Evolutionary conservation across 2,329 filamentous ascomycete genomes (phyloP).

Genomic region (Volutella citrinella): DNA sequence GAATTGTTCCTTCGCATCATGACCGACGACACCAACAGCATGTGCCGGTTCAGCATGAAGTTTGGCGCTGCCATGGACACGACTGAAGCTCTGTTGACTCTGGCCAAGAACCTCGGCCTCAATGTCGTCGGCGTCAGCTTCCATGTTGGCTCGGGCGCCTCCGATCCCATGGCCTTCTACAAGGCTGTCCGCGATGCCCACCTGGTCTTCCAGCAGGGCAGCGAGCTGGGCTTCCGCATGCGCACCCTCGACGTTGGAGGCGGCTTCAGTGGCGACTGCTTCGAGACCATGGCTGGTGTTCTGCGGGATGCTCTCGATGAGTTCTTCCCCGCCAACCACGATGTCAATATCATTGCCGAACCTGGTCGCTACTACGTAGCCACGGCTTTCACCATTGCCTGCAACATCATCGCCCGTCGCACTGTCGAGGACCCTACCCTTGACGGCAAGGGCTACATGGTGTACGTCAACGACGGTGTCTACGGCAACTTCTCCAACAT

Average conservation of each 20-base stretch:
- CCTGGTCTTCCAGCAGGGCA: conserved; percentile 82
- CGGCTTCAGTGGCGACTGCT: conserved; percentile 86
- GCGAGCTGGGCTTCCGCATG: conserved; percentile 71
- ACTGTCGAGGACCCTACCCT: conserved; percentile 71
- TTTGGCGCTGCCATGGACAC: conserved; percentile 89
- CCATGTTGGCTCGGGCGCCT: conserved; percentile 94
- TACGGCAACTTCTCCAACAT: conserved; percentile 99
- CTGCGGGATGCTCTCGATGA: conserved; percentile 78
- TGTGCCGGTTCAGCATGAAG: conserved; percentile 95
- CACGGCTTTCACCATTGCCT: conserved; percentile 88
- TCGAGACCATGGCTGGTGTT: conserved; percentile 83
- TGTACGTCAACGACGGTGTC: conserved; percentile 95
- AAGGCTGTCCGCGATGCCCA: conserved; percentile 90
- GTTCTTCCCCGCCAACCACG: conserved; percentile 72
- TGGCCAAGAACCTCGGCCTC: conserved; percentile 79
- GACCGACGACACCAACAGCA: conserved; percentile 91
- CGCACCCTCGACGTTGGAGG: conserved; percentile 92
- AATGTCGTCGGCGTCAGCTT: conserved; percentile 96
- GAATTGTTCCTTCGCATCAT: conserved; percentile 92
- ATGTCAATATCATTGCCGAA: conserved; percentile 87
- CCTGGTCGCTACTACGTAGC: conserved; percentile 96
- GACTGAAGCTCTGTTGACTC: conserved; percentile 70
- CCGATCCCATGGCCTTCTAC: conserved; percentile 86
- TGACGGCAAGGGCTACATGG: conserved; percentile 78
- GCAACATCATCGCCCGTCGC: conserved; percentile 92